A percentile compares a stretch with the other conserved stretches of the same genome.
Evolutionary conservation across 352 stramenopile species (phyloP).

Genomic region (Globisporangium megalacanthum): DNA sequence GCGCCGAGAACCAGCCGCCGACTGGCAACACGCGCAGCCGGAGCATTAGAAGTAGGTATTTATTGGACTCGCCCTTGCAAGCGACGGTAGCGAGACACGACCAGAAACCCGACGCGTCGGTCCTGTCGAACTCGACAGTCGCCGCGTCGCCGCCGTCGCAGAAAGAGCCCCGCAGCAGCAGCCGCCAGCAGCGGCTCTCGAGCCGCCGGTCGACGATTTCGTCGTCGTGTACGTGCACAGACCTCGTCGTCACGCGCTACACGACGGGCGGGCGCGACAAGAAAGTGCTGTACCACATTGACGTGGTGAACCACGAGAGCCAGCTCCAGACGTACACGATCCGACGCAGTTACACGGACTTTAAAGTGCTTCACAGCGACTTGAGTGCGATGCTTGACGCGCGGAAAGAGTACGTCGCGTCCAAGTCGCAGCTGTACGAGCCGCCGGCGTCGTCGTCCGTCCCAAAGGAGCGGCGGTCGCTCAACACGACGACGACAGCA

Average conservation of each 20-base stretch:
- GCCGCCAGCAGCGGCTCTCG: constrained; percentile 12
- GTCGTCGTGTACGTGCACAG: constrained; percentile 27
- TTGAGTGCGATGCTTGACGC: constrained; percentile 65
- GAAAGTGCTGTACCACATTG: constrained; percentile 87
- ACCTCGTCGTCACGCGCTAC: constrained; percentile 69
- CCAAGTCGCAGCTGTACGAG: constrained; percentile 9
- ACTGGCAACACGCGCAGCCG: constrained; percentile 2
- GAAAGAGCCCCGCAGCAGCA: constrained; percentile 1
- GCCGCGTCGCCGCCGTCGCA: constrained; percentile 7
- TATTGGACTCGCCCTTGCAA: constrained; percentile 13
- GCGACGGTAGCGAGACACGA: not conserved
- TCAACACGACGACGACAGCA: not conserved
- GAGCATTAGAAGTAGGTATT: constrained; percentile 20
- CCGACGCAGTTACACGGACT: constrained; percentile 78
- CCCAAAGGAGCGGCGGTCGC: constrained; percentile 10
- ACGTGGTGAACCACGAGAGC: constrained; percentile 65
- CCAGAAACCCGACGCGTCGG: not conserved
- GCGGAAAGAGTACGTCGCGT: constrained; percentile 45
- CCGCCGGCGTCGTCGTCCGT: constrained; percentile 1
- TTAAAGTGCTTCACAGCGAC: constrained; percentile 69
- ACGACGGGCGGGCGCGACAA: constrained; percentile 64
- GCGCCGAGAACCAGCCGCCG: constrained; percentile 8
- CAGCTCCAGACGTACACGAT: constrained; percentile 84
- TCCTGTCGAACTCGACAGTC: constrained; percentile 7
- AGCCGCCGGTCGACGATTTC: constrained; percentile 42